Conservation (phyloP, 768 basidiomycete genomes). For the Leccinum disarticulatum region DNA sequence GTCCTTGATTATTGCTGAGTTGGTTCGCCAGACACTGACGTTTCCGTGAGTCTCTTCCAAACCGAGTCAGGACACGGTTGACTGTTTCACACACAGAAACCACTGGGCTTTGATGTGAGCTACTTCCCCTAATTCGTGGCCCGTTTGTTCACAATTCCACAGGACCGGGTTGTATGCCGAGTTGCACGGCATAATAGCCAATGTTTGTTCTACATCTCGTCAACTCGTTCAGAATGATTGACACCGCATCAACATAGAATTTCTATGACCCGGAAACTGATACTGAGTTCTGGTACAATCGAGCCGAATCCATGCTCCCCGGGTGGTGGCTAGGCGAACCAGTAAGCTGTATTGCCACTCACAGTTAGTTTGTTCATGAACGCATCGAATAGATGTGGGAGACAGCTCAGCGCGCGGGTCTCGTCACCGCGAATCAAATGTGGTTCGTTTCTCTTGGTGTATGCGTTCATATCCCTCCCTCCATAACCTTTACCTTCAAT, state of each 20-base stretch:
- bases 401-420: conserved; percentile 70
- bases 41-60: conserved; percentile 67
- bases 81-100: conserved; percentile 50
- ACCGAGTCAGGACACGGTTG: neutral
- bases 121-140: neutral
- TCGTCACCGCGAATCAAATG: conserved; percentile 87
- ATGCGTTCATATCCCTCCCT: neutral
- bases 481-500: neutral
- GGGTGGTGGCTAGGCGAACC: conserved; percentile 91
- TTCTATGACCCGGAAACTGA: conserved; percentile 77
- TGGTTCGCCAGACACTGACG: conserved; percentile 64
- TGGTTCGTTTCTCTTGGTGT: conserved; percentile 53
- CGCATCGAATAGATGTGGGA: conserved; percentile 75
- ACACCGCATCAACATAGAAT: conserved; percentile 46
- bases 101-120: conserved; percentile 85
- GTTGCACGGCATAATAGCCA: conserved; percentile 89
- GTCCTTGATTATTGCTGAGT: conserved; percentile 2
- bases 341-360: conserved; percentile 43
- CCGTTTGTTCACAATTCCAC: neutral
- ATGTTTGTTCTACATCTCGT: conserved; percentile 45
- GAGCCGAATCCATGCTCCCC: conserved; percentile 59
- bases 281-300: conserved; percentile 72
- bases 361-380: neutral
- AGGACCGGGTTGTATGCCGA: conserved; percentile 91
- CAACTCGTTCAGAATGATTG: neutral